Conservation (phyloP, 2,329 filamentous ascomycete species). For the Monilinia aucupariae region DNA sequence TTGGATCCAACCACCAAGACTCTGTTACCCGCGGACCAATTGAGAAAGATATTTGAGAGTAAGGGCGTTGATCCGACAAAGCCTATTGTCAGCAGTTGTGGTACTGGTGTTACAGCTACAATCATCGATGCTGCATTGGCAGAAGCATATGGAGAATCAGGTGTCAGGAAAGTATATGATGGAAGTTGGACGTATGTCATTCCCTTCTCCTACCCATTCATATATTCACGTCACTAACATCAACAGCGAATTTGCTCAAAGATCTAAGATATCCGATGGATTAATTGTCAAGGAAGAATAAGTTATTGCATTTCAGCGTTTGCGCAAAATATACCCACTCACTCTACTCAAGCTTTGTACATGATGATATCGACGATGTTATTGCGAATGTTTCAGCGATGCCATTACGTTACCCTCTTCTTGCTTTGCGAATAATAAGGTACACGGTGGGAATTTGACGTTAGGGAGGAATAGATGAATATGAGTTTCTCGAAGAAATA, state of each 20-base stretch:
- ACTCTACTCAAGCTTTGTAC: slow-evolving; percentile 15
- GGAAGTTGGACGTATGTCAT: slow-evolving; percentile 90
- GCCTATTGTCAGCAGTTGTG: slow-evolving; percentile 83
- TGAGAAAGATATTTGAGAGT: slow-evolving; percentile 70
- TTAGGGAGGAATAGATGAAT: neutral
- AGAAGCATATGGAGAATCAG: slow-evolving; percentile 65
- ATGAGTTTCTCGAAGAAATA: neutral
- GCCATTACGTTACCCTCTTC: neutral
- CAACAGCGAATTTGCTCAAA: slow-evolving; percentile 60
- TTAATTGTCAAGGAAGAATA: slow-evolving; percentile 50
- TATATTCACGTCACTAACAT: slow-evolving; percentile 13
- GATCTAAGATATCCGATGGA: slow-evolving; percentile 55
- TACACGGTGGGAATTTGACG: neutral
- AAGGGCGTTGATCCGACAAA: slow-evolving; percentile 73
- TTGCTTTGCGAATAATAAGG: neutral
- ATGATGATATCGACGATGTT: slow-evolving; percentile 11
- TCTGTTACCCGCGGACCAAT: slow-evolving; percentile 64
- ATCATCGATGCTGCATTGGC: slow-evolving; percentile 82
- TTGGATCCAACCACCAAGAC: slow-evolving; percentile 80
- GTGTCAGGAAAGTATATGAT: slow-evolving; percentile 76
- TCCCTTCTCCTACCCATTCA: neutral
- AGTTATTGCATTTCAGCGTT: slow-evolving; percentile 16
- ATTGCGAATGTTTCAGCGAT: slow-evolving; percentile 2
- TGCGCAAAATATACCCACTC: slow-evolving; percentile 16
- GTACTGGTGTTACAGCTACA: slow-evolving; percentile 89